These are phyloP conservation scores for Scytalidium sp. DNA, from an alignment of 2,329 filamentous ascomycete genomes.

Conservation along the genomic window DNA sequence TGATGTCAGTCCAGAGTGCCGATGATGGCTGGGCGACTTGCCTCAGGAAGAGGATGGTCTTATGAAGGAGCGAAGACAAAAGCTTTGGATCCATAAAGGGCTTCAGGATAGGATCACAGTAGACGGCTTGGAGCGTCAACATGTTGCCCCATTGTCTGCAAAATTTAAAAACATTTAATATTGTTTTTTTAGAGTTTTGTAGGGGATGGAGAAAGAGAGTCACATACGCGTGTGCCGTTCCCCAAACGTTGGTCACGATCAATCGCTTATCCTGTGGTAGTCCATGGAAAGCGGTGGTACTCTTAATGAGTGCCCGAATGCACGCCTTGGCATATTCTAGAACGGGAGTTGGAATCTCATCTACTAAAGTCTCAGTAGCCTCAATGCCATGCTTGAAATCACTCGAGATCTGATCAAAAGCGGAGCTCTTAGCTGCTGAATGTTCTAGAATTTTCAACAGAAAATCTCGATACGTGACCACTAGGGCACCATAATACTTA, in stretches of 20 bases:
- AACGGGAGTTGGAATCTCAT: constrained; percentile 40
- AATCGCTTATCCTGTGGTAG: constrained; percentile 57
- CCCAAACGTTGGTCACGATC: constrained; percentile 94
- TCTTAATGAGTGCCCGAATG: constrained; percentile 69
- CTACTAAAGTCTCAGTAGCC: constrained; percentile 31
- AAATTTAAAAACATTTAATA: constrained; percentile 14
- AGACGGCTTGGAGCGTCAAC: constrained; percentile 82
- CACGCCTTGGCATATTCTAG: constrained; percentile 51
- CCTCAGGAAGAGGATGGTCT: constrained; percentile 74
- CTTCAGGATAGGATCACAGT: constrained; percentile 60
- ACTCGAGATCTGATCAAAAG: constrained; percentile 9
- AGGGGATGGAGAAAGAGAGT: no score
- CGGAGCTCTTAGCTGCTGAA: constrained; percentile 23
- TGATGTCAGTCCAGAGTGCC: constrained; percentile 69
- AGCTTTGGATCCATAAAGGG: constrained; percentile 52
- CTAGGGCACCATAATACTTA: constrained; percentile 91
- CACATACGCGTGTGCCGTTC: constrained; percentile 91
- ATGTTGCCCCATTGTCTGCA: constrained; percentile 93
- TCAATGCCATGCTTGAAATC: constrained; percentile 19
- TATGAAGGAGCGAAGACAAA: constrained; percentile 60
- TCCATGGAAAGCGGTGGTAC: constrained; percentile 77
- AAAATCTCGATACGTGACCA: constrained; percentile 85
- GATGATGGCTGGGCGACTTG: constrained; percentile 71
- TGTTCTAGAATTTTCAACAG: constrained; percentile 50
- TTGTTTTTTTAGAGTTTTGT: neutral